Evolutionary conservation across 2,329 filamentous ascomycete species (phyloP), one percentile per base, ranked within the genome.

Genomic region (Xylaria sp.): DNA sequence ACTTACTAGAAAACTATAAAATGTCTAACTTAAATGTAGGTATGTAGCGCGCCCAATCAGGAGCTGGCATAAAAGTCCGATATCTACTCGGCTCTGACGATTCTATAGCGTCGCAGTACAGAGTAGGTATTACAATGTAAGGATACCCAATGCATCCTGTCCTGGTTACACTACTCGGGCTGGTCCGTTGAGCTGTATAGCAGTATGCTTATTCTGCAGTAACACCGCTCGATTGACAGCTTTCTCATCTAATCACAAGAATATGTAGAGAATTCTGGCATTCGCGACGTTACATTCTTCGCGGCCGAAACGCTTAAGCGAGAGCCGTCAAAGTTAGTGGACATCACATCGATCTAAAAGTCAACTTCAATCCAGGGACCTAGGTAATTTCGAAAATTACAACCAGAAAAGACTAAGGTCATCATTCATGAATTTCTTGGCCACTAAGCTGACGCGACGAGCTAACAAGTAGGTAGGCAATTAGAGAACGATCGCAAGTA

Each of bases 271-370:
- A 8, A 9, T 37, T 37, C 41, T 37, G 9, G 25, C 32, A 28
- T 54, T 41, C 51, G 37, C 25, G 52, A 56, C 34, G 59, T 63
- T 67, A 18, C 37, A 48, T 54, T 48, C 52, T 50, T n/a, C 46
- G 44, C 32, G 58, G 32, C 58, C 28, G 46, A 58, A 20, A 8
- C 28, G 54, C 54, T 59, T 13, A 20, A 18, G 28, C 34, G 25
- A 67, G 15, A 59, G 46, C 23, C 54, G n/a, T 48, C 15, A 2
- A 59, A 56, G 23, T n/a, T 52, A 20, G 34, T 46, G 25, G 20
- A 46, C 25, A 46, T 63, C 48, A 39, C 46, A 54, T 37, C 6
- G 28, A 20, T 44, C 23, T 44, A 25, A 48, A 54, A 6, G 37
- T 23, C n/a, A 5, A 57, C 5, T 18, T 28, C 12, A 10, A 46